Percentiles rank a stretch among this genome's conserved stretches.
phyloP scores from a whole-genome alignment of 371 early-diverging fungal genomes.

The Fennellomyces sp. region DNA sequence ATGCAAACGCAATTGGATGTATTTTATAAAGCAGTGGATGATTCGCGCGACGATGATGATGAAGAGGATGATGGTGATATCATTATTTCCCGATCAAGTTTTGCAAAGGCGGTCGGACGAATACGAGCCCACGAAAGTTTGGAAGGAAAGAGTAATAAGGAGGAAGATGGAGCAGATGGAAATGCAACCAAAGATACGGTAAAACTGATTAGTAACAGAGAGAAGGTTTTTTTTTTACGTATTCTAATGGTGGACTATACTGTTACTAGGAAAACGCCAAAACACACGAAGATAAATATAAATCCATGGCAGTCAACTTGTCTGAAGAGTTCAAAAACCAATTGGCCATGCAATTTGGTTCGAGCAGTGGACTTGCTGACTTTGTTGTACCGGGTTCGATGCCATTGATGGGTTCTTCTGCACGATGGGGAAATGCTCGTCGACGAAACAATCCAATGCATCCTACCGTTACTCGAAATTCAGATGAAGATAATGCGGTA shows the following conservation, averaged over 20 bases:
- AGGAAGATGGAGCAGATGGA: neutral
- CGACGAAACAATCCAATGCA: slow-evolving; percentile 17
- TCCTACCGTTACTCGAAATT: neutral
- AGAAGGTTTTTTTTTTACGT: too few species aligned
- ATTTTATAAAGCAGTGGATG: slow-evolving; percentile 65
- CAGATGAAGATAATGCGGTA: neutral
- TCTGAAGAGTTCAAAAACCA: slow-evolving; percentile 51
- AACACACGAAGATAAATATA: slow-evolving; percentile 32
- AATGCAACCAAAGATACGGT: neutral
- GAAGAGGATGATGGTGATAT: slow-evolving; percentile 33
- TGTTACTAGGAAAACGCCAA: too few species aligned
- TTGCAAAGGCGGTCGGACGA: slow-evolving; percentile 39
- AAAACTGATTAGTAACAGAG: too few species aligned
- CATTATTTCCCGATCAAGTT: slow-evolving; percentile 31
- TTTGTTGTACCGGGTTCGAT: slow-evolving; percentile 44
- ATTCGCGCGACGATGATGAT: slow-evolving; percentile 47
- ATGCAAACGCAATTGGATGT: slow-evolving; percentile 77
- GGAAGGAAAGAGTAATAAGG: slow-evolving; percentile 28
- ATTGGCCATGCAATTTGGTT: slow-evolving; percentile 48
- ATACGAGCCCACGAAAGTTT: slow-evolving; percentile 46
- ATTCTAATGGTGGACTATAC: too few species aligned
- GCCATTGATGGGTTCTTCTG: slow-evolving; percentile 51
- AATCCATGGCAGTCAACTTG: slow-evolving; percentile 43
- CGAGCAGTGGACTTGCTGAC: slow-evolving; percentile 41
- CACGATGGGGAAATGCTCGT: slow-evolving; percentile 33